Evolutionary conservation across 441 rosid genomes (phyloP), one percentile per base, ranked within the genome.

Genomic region (Mallotus japonicus): DNA sequence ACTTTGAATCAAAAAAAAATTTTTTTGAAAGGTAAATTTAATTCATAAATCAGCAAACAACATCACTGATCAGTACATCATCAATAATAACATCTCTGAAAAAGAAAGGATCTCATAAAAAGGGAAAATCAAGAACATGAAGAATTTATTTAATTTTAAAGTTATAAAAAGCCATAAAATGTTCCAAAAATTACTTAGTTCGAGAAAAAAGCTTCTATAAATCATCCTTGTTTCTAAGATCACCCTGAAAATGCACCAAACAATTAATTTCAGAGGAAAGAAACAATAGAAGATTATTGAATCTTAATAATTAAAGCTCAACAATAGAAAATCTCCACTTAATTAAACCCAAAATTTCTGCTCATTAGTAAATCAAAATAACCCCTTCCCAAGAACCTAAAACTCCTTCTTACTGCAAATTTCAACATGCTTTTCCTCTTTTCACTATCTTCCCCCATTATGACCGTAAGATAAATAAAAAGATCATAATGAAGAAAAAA

Each of bases 181-280:
- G 5, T 3, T 49, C 65, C 13, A 11, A 17, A 66, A 53, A 57
- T 73, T 60, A 76, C 80, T 82, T 91, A 12, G 91, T 88, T 60
- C 78, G 73, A 15, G 92, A 76, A 78, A 95, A 95, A 59, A 92
- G 59, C 67, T 86, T 85, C 80, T 91, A 93, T 71, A 95, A 80
- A 17, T 92, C 96, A 71, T 86, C 82, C 75, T 86, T 91, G 71
- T 90, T 90, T 32, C 99, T 81, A 46, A 95, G 92, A 83, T 95
- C 99, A 79, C 87, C 80, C 99, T 92, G 89, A 83, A 71, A 49
- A 56, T 14, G 46, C 12, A 57, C 34, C 50, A 59, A 54, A 10
- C 6, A 13, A 49, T 15, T 51, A 34, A 50, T 73, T 12, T 50
- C n/a, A 59, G 17, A 68, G 49, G 63, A 69, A 40, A 69, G 46